These are phyloP conservation scores for Acacia crassicarpa DNA, from an alignment of 306 rosid species.

Conservation along the genomic window DNA sequence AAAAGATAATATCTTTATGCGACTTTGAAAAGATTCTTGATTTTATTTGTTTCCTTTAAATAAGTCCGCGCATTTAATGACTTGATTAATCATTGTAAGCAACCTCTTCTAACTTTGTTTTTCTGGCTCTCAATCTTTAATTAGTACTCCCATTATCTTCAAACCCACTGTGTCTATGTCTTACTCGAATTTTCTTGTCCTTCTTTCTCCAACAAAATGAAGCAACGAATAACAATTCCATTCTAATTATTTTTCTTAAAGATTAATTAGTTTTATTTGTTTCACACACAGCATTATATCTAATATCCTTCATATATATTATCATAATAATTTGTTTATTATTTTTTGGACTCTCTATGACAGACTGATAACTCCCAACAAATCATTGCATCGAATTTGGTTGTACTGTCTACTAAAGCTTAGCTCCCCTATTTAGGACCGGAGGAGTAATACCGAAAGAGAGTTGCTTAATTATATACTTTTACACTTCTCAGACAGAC, in stretches of 20 bases:
- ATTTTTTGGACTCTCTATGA: background rate
- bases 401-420: background rate
- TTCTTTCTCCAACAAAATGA: background rate
- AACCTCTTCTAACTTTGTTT: background rate
- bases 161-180: background rate
- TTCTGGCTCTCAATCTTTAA: background rate
- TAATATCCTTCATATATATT: background rate
- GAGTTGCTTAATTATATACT: too few relatives aligned
- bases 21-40: background rate
- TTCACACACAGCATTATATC: background rate
- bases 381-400: background rate
- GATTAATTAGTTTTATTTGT: background rate
- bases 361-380: background rate
- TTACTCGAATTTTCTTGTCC: background rate
- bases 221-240: background rate
- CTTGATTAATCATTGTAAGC: conserved; percentile 13
- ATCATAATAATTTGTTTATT: background rate
- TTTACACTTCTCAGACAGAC: background rate
- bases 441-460: too few relatives aligned
- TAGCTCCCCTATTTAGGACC: background rate
- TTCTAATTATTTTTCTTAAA: background rate
- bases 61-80: background rate
- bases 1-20: background rate
- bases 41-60: background rate
- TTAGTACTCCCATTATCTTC: background rate